Evolutionary conservation across 345 rosid species (phyloP), one percentile per base, ranked within the genome.

Genomic region (Mangifera indica): DNA sequence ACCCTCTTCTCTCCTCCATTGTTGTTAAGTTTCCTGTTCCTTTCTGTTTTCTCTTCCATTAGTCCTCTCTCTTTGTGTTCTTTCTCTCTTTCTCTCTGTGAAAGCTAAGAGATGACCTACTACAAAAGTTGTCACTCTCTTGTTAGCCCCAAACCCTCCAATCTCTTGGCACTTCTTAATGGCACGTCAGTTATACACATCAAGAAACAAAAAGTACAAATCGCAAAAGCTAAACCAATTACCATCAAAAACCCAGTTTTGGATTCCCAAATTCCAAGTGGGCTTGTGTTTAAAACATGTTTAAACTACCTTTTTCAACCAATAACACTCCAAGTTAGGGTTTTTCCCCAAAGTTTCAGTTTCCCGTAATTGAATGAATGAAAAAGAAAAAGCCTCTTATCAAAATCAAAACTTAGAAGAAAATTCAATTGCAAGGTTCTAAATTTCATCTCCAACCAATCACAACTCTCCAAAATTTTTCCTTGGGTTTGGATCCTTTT

Each of bases 11-110:
- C 70, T 79, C 84, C 74, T 82, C 89, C 86, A 82, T 83, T 83
- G 85, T 80, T 86, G 92, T 71, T 86, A 76, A 83, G 58, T 83
- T 82, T 77, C n/a, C 78, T 78, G 68, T 74, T 80, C 64, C 66
- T 77, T 66, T 79, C 82, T 68, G 69, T 71, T 69, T 80, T 79
- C 63, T 73, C 69, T 61, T 76, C 79, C 78, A 53, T 81, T 72
- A 55, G 76, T 72, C 81, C 60, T 72, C 80, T 37, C 59, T 72
- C 37, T 37, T 37, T 37, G 42, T 65, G 66, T 56, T 74, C 78
- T 73, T 63, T 77, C 79, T 73, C 76, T 71, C n/a, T n/a, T n/a
- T n/a, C n/a, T n/a, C 65, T 37, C 42, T 37, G 42, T 37, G 82
- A 77, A 77, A 75, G 76, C 60, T 56, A 22, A 59, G 60, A 69